Percentiles rank a stretch among this genome's conserved stretches.
These are phyloP conservation scores for Berkeleyomyces basicola DNA, from an alignment of 2,329 filamentous ascomycete species.

Conservation along the genomic window DNA sequence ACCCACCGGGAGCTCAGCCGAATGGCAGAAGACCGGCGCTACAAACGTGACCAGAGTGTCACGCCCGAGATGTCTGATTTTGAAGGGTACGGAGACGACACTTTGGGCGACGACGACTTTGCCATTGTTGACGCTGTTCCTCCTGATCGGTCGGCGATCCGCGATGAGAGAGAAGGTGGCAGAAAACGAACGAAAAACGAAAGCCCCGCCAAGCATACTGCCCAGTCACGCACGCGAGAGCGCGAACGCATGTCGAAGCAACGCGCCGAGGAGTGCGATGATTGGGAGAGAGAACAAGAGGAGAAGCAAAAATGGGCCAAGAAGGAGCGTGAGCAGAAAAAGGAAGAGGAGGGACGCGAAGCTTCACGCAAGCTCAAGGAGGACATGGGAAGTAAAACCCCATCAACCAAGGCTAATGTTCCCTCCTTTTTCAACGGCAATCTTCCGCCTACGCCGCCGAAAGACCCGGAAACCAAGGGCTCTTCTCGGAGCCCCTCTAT, in stretches of 20 bases:
- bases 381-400: background rate
- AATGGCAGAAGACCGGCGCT: background rate
- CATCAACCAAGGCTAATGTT: background rate
- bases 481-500: background rate
- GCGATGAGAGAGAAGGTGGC: background rate
- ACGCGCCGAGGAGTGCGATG: background rate
- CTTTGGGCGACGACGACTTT: background rate
- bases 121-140: background rate
- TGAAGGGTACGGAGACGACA: background rate
- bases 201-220: background rate
- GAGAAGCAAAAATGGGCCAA: background rate
- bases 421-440: background rate
- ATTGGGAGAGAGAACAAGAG: background rate
- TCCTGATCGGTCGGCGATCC: slow-evolving; percentile 2
- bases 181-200: background rate
- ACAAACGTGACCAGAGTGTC: background rate
- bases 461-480: slow-evolving; percentile 1
- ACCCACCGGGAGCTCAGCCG: background rate
- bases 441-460: slow-evolving; percentile 3
- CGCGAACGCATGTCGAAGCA: background rate
- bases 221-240: slow-evolving; percentile 3
- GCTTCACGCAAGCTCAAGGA: background rate
- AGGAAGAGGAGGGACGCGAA: background rate
- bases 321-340: background rate
- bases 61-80: background rate